phyloP scores from a whole-genome alignment of 2,329 filamentous ascomycete genomes.

The Cordyceps cateniannulata region DNA sequence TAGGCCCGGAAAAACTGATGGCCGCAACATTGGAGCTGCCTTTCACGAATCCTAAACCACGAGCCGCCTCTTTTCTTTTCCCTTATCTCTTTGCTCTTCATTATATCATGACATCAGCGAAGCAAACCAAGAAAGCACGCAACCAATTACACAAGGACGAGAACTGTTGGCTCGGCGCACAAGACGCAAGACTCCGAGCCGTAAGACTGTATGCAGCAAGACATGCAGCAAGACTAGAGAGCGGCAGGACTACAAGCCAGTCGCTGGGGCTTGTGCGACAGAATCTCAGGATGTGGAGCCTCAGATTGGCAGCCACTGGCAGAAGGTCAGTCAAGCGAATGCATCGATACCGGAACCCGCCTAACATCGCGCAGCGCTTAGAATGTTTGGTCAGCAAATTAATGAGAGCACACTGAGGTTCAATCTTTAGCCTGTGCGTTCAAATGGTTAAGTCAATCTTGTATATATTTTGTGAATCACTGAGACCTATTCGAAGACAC shows the following conservation, averaged over 20 bases:
- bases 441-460: no score
- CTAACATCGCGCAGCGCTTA: neutral
- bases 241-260: neutral
- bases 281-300: neutral
- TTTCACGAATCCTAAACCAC: neutral
- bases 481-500: no score
- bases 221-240: neutral
- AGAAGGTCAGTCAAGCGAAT: conserved; percentile 1
- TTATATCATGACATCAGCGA: no score
- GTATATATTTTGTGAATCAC: no score
- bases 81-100: no score
- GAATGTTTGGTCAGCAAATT: neutral
- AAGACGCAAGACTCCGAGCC: neutral
- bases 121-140: no score
- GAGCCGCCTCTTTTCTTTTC: no score
- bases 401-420: neutral
- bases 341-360: neutral
- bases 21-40: neutral
- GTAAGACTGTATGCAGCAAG: neutral
- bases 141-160: no score
- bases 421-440: no score
- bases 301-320: neutral
- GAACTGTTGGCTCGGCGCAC: no score
- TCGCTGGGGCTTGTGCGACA: neutral
- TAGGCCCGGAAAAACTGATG: neutral